Evolutionary conservation across 139 green algal genomes (phyloP).

Genomic region (Trebouxia sp.): DNA sequence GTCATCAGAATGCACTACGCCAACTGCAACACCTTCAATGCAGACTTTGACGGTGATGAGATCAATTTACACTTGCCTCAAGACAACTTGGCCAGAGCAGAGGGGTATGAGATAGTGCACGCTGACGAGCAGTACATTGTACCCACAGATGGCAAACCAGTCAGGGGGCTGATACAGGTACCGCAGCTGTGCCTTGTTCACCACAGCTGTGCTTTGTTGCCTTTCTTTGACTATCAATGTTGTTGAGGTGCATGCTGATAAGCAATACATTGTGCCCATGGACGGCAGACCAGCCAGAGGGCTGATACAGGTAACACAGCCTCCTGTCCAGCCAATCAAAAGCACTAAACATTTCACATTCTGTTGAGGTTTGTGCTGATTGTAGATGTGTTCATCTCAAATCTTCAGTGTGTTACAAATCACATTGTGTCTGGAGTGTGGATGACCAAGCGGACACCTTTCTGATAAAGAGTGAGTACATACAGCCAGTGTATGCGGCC

Average conservation of each 20-base stretch:
- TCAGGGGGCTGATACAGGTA: constrained; percentile 91
- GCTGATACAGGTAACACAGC: constrained; percentile 91
- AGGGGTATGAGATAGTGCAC: constrained; percentile 95
- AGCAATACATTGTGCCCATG: constrained; percentile 96
- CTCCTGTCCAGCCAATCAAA: too few species aligned
- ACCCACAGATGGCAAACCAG: constrained; percentile 93
- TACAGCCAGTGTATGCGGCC: too few species aligned
- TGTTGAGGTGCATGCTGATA: constrained; percentile 88
- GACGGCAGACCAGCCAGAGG: constrained; percentile 91
- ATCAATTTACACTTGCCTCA: constrained; percentile 99
- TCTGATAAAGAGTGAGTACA: too few species aligned
- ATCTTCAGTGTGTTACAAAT: too few species aligned
- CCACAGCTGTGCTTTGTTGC: too few species aligned
- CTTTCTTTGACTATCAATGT: too few species aligned
- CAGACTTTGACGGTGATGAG: constrained; percentile 99
- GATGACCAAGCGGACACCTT: too few species aligned
- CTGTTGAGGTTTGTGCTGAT: too few species aligned
- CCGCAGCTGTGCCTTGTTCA: too few species aligned
- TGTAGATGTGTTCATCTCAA: too few species aligned
- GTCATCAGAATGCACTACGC: constrained; percentile 99
- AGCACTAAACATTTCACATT: too few species aligned
- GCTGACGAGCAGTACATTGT: constrained; percentile 96
- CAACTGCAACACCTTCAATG: constrained; percentile 97
- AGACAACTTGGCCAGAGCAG: constrained; percentile 85
- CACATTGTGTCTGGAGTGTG: too few species aligned